Percentiles rank a stretch among this genome's conserved stretches.
These are phyloP conservation scores for Fusarium compactum DNA, from an alignment of 2,329 filamentous ascomycete species.

Conservation along the genomic window DNA sequence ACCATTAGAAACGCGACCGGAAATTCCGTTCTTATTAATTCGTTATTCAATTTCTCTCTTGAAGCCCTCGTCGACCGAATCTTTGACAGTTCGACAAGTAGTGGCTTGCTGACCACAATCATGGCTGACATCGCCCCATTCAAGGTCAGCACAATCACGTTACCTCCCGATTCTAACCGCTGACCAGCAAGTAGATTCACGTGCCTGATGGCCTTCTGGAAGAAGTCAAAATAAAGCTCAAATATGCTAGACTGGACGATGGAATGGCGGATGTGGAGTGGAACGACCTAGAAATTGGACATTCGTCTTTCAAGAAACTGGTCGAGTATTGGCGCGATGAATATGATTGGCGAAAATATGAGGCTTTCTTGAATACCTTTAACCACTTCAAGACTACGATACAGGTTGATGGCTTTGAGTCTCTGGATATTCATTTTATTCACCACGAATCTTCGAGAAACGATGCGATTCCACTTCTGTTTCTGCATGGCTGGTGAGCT, in stretches of 20 bases:
- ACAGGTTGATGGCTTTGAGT: background rate
- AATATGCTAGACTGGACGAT: background rate
- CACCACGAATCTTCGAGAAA: fast-evolving
- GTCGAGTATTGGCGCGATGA: background rate
- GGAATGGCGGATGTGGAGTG: background rate
- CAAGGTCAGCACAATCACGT: background rate
- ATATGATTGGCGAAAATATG: background rate
- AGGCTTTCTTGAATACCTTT: background rate
- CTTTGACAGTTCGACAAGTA: too few species aligned
- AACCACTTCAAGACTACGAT: background rate
- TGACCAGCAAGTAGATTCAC: background rate
- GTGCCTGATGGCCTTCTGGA: fast-evolving
- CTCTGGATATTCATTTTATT: background rate
- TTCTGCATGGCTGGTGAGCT: background rate
- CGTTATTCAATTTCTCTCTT: too few species aligned
- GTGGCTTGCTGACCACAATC: background rate
- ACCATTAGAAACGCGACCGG: too few species aligned
- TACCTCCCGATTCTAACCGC: fast-evolving
- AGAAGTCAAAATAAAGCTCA: background rate
- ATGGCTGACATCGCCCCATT: background rate
- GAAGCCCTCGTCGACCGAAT: too few species aligned
- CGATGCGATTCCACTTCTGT: background rate
- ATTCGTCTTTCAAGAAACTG: background rate
- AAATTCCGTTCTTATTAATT: background rate
- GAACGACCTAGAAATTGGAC: background rate